Conservation (phyloP, 768 basidiomycete species). For the Suillus brevipes region DNA sequence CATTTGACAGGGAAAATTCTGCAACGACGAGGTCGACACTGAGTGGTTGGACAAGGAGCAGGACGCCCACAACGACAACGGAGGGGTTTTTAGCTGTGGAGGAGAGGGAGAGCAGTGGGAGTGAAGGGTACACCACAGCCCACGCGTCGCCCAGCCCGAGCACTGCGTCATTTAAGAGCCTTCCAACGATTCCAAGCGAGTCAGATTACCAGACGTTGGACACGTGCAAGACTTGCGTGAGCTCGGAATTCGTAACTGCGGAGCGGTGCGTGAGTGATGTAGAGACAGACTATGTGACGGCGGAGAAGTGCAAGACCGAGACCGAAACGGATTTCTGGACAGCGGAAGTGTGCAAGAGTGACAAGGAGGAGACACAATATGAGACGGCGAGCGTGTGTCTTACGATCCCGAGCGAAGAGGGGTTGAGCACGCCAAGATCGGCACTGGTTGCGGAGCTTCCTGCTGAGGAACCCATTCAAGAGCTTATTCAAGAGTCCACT, state of each 20-base stretch:
- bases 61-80: conserved; percentile 34
- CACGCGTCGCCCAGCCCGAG: conserved; percentile 37
- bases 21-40: conserved; percentile 33
- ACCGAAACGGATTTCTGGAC: conserved; percentile 47
- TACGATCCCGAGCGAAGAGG: conserved; percentile 37
- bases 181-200: conserved; percentile 61
- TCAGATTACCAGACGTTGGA: conserved; percentile 46
- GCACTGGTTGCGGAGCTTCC: conserved; percentile 37
- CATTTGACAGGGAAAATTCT: conserved; percentile 61
- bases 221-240: conserved; percentile 41
- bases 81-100: conserved; percentile 30
- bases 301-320: conserved; percentile 45
- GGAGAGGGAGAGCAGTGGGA: conserved; percentile 39
- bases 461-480: not conserved
- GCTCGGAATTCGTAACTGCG: conserved; percentile 51
- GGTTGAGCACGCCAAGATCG: conserved; percentile 33
- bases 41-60: conserved; percentile 35
- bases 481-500: not conserved
- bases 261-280: conserved; percentile 42
- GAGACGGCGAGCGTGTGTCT: conserved; percentile 47
- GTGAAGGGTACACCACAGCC: conserved; percentile 51
- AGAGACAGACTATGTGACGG: conserved; percentile 53
- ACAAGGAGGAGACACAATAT: conserved; percentile 40
- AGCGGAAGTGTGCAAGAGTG: conserved; percentile 43
- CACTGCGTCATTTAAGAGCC: conserved; percentile 52